Evolutionary conservation across 495 filamentous ascomycete species (phyloP).

Genomic region (Aspergillus homomorphus): DNA sequence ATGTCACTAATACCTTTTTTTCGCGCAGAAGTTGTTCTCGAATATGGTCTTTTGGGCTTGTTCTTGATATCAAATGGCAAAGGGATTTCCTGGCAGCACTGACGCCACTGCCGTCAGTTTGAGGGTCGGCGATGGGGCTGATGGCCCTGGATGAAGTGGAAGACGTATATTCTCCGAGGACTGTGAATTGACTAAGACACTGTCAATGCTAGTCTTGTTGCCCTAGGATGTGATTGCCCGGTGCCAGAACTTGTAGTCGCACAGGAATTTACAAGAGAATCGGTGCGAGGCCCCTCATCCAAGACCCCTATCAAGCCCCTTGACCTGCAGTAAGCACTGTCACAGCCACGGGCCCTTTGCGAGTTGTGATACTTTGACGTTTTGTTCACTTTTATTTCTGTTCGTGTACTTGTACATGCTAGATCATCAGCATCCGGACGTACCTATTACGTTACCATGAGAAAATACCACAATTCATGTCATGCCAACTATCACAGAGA

Average conservation of each 20-base stretch:
- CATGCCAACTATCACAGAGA: not conserved
- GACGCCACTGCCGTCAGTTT: not conserved
- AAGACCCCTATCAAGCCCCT: not conserved
- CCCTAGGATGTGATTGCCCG: not conserved
- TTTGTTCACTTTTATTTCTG: slow-evolving; percentile 11
- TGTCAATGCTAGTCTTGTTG: not conserved
- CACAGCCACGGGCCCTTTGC: slow-evolving; percentile 6
- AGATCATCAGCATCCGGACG: slow-evolving; percentile 26
- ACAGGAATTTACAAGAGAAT: not conserved
- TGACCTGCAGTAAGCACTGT: not conserved
- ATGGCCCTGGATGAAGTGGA: slow-evolving; percentile 1
- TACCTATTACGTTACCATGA: slow-evolving; percentile 13
- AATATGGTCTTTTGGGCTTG: not conserved
- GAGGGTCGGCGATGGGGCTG: slow-evolving; percentile 2
- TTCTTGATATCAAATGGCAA: not conserved
- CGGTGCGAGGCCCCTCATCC: not conserved
- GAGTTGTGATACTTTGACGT: not conserved
- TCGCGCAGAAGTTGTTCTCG: slow-evolving; percentile 5
- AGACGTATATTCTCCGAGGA: not conserved
- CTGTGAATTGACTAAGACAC: not conserved
- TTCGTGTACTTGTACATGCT: slow-evolving; percentile 42
- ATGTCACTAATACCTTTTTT: slow-evolving; percentile 27
- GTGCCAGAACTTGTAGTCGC: not conserved
- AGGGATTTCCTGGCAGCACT: slow-evolving; percentile 7
- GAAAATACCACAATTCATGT: slow-evolving; percentile 13